A percentile compares a stretch with the other conserved stretches of the same genome.
These are phyloP conservation scores for Mycosphaerella arachidis DNA, from an alignment of 2,329 filamentous ascomycete genomes.

Conservation along the genomic window DNA sequence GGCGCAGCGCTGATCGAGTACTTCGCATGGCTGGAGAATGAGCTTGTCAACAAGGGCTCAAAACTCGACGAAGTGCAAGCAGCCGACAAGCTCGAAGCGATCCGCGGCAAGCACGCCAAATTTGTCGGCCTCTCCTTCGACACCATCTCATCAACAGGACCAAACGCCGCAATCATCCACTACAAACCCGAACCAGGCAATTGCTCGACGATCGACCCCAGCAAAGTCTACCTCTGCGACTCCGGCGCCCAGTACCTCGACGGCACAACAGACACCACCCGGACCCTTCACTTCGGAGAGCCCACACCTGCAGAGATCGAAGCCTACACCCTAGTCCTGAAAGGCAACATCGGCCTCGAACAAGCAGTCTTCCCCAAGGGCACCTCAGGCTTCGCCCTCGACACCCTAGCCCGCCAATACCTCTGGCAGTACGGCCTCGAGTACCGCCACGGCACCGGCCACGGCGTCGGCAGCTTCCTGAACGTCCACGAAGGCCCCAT, in stretches of 20 bases:
- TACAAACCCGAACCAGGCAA: constrained; percentile 82
- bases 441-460: constrained; percentile 93
- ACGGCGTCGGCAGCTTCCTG: constrained; percentile 89
- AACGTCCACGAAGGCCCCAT: constrained; percentile 98
- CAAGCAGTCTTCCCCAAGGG: constrained; percentile 87
- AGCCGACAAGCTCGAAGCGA: constrained; percentile 82
- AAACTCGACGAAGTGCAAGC: constrained; percentile 81
- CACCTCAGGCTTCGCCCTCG: constrained; percentile 87
- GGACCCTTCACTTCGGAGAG: constrained; percentile 85
- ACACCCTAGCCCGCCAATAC: constrained; percentile 81
- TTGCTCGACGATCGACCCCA: constrained; percentile 79
- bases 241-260: constrained; percentile 95
- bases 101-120: constrained; percentile 64
- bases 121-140: constrained; percentile 91
- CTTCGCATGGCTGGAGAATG: constrained; percentile 94
- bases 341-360: constrained; percentile 88
- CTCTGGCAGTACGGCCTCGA: constrained; percentile 92
- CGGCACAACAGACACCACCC: constrained; percentile 91
- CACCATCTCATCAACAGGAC: constrained; percentile 90
- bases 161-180: constrained; percentile 92
- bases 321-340: constrained; percentile 89
- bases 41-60: constrained; percentile 65
- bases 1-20: constrained; percentile 86
- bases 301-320: constrained; percentile 80
- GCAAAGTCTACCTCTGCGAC: constrained; percentile 87